Base-by-base conservation (phyloP, 306 rosid genomes). In the Sechiopsis laciniata region DNA sequence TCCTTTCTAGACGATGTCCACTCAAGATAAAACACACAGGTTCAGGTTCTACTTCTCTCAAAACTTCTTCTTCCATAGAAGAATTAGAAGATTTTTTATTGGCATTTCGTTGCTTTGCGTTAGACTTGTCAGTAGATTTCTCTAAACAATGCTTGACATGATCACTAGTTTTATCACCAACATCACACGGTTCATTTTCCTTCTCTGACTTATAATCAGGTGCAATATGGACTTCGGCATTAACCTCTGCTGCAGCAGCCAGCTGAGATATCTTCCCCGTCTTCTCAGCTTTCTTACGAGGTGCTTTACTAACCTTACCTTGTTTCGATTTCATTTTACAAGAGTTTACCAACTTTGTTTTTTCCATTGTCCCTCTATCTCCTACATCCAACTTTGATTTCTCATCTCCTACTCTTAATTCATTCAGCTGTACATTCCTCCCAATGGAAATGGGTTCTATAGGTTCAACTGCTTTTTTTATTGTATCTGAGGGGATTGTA, bases 1-100 rank as follows among this genome's bases (percentile, higher is more conserved):
- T 94, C 67, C 97, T 84, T 73, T 86, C 87, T 14, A 88, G 75
- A 48, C 88, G 85, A 77, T 89, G 92, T 12, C 96, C 96, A 57
- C 91, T 89, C 77, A 91, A 79, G 78, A 89, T 84, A 77, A 91
- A 91, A 80, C 85, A 86, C 8, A 55, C 73, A 16, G 92, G 85
- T 76, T 89, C 90, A 56, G 61, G 46, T 77, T 80, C 83, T 58
- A 40, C 77, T 68, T 78, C 62, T 68, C 50, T 77, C 45, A 21
- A 35, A 65, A 50, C 73, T 7, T 78, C 75, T 67, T 76, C 84
- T 40, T 78, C 58, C 60, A 21, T 64, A 21, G 82, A 62, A 80
- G 84, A 70, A 13, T 56, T 53, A 17, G 45, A 73, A 60, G 76
- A 72, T 19, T 55, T 80, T 40, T 77, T 71, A 75, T 77, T 79